Evolutionary conservation across 495 filamentous ascomycete genomes (phyloP).

Genomic region (Aeminium ludgeri): DNA sequence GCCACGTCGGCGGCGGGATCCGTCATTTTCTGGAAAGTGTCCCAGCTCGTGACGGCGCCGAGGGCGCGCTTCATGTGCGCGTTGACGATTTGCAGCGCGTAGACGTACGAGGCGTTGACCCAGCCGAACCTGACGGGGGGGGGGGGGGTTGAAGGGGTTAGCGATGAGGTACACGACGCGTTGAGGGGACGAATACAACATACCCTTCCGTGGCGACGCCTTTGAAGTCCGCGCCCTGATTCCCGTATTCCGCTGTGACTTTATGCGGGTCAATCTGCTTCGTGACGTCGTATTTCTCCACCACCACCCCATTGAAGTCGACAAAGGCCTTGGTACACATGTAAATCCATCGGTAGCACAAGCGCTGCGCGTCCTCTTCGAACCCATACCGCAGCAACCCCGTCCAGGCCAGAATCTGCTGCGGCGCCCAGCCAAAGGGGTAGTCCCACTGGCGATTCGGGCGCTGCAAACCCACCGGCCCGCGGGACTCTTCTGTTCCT

Average conservation of each 20-base stretch:
- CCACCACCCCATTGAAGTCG: slow-evolving; percentile 92
- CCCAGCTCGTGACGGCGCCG: slow-evolving; percentile 66
- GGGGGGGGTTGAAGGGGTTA: slow-evolving; percentile 16
- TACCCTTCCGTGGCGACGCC: slow-evolving; percentile 91
- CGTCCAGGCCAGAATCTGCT: slow-evolving; percentile 96
- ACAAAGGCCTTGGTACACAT: slow-evolving; percentile 97
- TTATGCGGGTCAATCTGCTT: slow-evolving; percentile 71
- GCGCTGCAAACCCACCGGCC: slow-evolving; percentile 56
- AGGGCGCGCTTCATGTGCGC: slow-evolving; percentile 73
- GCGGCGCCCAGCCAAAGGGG: slow-evolving; percentile 93
- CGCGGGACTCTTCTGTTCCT: slow-evolving; percentile 72
- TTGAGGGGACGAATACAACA: slow-evolving; percentile 13
- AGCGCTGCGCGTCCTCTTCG: slow-evolving; percentile 65
- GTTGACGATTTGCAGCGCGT: slow-evolving; percentile 68
- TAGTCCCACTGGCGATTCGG: slow-evolving; percentile 98
- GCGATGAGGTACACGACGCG: background rate
- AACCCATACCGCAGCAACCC: slow-evolving; percentile 83
- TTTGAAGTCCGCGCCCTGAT: slow-evolving; percentile 86
- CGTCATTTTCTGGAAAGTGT: slow-evolving; percentile 46
- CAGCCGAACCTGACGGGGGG: slow-evolving; percentile 63
- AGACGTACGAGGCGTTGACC: slow-evolving; percentile 94
- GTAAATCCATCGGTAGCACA: slow-evolving; percentile 89
- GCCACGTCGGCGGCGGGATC: slow-evolving; percentile 5
- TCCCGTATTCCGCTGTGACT: slow-evolving; percentile 93
- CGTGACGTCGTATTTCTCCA: slow-evolving; percentile 97